A percentile compares a stretch with the other conserved stretches of the same genome.
Evolutionary conservation across 768 basidiomycete species (phyloP).

Genomic region (Tylopilus felleus): DNA sequence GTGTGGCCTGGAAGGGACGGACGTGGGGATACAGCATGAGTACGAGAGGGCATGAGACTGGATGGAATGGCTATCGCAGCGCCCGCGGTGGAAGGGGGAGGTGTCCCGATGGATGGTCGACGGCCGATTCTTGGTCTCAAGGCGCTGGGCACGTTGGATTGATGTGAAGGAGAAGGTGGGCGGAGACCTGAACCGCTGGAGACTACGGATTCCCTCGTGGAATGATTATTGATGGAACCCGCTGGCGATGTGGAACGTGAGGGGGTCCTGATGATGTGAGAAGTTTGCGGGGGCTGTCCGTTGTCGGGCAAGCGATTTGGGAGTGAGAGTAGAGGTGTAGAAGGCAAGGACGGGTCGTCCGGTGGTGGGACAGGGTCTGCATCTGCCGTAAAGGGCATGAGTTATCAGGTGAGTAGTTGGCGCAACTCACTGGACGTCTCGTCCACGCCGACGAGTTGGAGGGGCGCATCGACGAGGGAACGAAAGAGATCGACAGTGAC

Average conservation of each 20-base stretch:
- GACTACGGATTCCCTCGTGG: slow-evolving; percentile 23
- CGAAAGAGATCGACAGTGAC: slow-evolving; percentile 63
- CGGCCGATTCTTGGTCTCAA: slow-evolving; percentile 36
- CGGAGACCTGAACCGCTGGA: slow-evolving; percentile 17
- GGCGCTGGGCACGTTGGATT: slow-evolving; percentile 27
- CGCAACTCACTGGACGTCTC: slow-evolving; percentile 38
- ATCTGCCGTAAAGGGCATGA: slow-evolving; percentile 17
- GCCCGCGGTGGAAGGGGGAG: slow-evolving; percentile 30
- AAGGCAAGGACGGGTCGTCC: neutral
- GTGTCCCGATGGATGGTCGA: slow-evolving; percentile 44
- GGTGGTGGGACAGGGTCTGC: slow-evolving; percentile 4
- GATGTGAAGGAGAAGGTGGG: slow-evolving; percentile 24
- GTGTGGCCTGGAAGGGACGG: slow-evolving; percentile 12
- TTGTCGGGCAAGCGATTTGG: slow-evolving; percentile 15
- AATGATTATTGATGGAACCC: slow-evolving; percentile 24
- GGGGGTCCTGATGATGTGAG: slow-evolving; percentile 26
- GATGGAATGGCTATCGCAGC: slow-evolving; percentile 19
- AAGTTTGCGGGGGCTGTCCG: slow-evolving; percentile 21
- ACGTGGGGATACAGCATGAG: slow-evolving; percentile 24
- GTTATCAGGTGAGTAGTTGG: neutral
- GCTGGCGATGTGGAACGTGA: slow-evolving; percentile 44
- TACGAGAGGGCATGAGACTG: slow-evolving; percentile 25
- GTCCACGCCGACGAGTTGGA: slow-evolving; percentile 59
- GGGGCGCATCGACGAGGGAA: slow-evolving; percentile 40
- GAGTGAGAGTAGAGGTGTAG: slow-evolving; percentile 1